phyloP scores from a whole-genome alignment of 176 grass and related monocot genomes.

The Aegilops longissima region DNA sequence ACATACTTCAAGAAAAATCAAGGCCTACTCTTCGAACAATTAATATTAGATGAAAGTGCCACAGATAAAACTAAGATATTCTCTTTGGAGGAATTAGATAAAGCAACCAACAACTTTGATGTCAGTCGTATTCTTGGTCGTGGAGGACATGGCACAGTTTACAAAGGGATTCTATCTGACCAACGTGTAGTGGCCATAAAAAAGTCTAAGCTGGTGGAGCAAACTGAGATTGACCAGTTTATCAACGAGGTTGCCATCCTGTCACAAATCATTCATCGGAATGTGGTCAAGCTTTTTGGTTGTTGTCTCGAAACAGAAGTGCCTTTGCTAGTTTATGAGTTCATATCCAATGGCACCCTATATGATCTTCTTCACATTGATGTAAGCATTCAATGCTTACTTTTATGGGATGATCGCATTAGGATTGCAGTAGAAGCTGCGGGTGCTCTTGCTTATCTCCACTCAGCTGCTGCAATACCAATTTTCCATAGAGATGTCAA shows the following conservation, averaged over 20 bases:
- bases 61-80: no score
- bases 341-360: conserved; percentile 52
- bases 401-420: conserved; percentile 46
- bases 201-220: conserved; percentile 38
- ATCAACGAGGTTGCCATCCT: conserved; percentile 56
- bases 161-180: conserved; percentile 16
- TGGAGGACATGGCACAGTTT: no score
- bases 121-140: no score
- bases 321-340: conserved; percentile 60
- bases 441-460: conserved; percentile 46
- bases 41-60: no score
- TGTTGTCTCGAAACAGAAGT: conserved; percentile 54
- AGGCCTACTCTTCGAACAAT: no score
- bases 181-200: conserved; percentile 49
- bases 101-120: no score
- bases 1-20: no score
- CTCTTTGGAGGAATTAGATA: no score
- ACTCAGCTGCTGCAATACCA: conserved; percentile 44
- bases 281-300: conserved; percentile 51
- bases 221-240: conserved; percentile 47
- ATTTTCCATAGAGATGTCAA: conserved; percentile 64
- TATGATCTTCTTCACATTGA: conserved; percentile 27
- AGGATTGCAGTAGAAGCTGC: conserved; percentile 38
- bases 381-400: not conserved
- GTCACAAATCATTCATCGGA: conserved; percentile 49